Percentiles rank a stretch among this genome's conserved stretches.
Evolutionary conservation across 441 rosid genomes (phyloP).

Genomic region (Croton setiger): DNA sequence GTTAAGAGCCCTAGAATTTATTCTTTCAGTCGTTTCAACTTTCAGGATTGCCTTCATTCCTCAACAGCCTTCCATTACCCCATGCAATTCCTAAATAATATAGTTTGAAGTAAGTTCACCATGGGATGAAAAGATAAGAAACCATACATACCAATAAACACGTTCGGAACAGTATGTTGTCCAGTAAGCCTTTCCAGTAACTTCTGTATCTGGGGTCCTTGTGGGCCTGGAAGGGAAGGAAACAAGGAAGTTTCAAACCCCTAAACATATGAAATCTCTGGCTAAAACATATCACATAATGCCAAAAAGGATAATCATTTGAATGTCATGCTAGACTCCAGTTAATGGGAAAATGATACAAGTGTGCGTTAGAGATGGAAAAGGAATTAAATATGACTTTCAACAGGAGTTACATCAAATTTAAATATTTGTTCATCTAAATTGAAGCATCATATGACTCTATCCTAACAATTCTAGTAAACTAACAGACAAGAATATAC

Average conservation of each 20-base stretch:
- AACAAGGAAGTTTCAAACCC: background rate
- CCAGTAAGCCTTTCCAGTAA: constrained; percentile 85
- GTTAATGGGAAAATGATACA: background rate
- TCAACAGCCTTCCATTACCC: background rate
- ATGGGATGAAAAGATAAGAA: constrained; percentile 5
- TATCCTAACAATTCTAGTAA: background rate
- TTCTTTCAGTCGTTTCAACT: background rate
- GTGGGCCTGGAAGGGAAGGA: constrained; percentile 51
- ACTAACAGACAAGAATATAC: background rate
- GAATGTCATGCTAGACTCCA: background rate
- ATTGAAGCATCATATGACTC: too few species aligned
- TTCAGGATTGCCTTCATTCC: background rate
- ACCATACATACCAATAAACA: constrained; percentile 64
- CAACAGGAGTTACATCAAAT: too few species aligned
- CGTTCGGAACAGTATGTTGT: constrained; percentile 92
- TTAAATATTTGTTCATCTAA: too few species aligned
- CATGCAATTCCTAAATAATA: background rate
- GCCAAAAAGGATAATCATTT: background rate
- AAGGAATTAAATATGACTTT: too few species aligned
- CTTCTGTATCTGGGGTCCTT: constrained; percentile 88
- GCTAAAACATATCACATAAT: constrained; percentile 7
- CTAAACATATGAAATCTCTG: background rate
- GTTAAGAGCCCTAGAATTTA: background rate
- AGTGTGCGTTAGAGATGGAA: too few species aligned
- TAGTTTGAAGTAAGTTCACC: background rate